Base-by-base conservation (phyloP, 352 stramenopile species). In the Globisporangium megalacanthum region DNA sequence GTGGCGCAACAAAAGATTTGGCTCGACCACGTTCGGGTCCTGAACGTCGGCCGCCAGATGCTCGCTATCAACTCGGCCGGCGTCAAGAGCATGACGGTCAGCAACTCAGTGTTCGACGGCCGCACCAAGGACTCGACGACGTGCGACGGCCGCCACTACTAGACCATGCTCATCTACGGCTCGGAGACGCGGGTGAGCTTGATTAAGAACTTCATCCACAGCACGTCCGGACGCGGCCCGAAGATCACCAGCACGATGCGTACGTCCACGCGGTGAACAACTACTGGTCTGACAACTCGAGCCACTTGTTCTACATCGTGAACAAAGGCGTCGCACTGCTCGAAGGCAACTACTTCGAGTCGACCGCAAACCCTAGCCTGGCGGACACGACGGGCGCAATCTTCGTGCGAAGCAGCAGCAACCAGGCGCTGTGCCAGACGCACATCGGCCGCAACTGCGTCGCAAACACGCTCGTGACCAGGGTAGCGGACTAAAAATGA, bases 61-160 rank as follows among this genome's bases (percentile, higher is more conserved):
- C 49, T 83, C 39, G 63, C 65, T 8, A 70, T 60, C 6, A 72
- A 73, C 58, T 58, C 60, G 42, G 69, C 66, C 4, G 61, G 72
- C 4, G 65, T 72, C 8, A 55, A 54, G 15, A 72, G 57, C 8
- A 20, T 80, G 47, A 84, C 75, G 1, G 71, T 84, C 64, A 80
- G 67, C 47, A 79, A 81, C 62, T 78, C 62, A 46, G 72, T 82
- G 39, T 85, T 82, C 51, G 72, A 85, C 49, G 75, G 75, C 15
- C 48, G 60, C 36, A 80, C 75, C 2, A 46, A 60, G 11, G 82
- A 64, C 59, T 81, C 71, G 17, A 47, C 68, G 5, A 65, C 69
- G 35, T 85, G 75, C 47, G 69, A 85, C 20, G 72, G 72, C 4
- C 72, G 62, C 56, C 75, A 85, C 62, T 85, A 85, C 63, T 85